Conservation (phyloP, 2,329 filamentous ascomycete species). For the Pseudogymnoascus sp. region DNA sequence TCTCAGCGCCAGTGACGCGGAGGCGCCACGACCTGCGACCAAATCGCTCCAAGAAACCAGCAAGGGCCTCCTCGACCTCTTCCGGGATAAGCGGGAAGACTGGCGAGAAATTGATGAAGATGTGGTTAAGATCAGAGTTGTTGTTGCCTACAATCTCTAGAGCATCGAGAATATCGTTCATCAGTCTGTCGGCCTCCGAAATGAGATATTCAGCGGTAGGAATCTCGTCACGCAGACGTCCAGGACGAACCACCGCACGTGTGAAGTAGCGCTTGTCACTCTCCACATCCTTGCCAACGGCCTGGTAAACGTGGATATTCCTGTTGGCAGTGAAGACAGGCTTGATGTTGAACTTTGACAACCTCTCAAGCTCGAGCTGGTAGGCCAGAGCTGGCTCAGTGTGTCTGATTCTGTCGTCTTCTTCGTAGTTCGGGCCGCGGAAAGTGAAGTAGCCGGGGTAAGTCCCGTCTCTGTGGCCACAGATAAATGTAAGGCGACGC, state of each 20-base stretch:
- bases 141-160: conserved; percentile 99
- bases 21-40: conserved; percentile 92
- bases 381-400: conserved; percentile 94
- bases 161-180: conserved; percentile 96
- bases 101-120: conserved; percentile 99
- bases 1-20: conserved; percentile 93
- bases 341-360: conserved; percentile 96
- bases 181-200: conserved; percentile 89
- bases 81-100: conserved; percentile 86
- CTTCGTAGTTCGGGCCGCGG: conserved; percentile 81
- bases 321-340: conserved; percentile 98
- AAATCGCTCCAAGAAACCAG: conserved; percentile 93
- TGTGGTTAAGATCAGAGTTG: conserved; percentile 98
- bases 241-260: conserved; percentile 87
- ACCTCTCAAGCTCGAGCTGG: conserved; percentile 91
- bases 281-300: conserved; percentile 86
- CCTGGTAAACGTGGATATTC: conserved; percentile 98
- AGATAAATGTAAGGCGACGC: conserved; percentile 91
- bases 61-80: conserved; percentile 88
- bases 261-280: conserved; percentile 99
- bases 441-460: conserved; percentile 98
- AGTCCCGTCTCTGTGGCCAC: conserved; percentile 85
- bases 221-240: conserved; percentile 92
- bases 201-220: conserved; percentile 98
- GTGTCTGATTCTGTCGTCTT: conserved; percentile 95